These are phyloP conservation scores for Tetragonia tetragonoides DNA, from an alignment of 148 eudicot species.

Conservation along the genomic window DNA sequence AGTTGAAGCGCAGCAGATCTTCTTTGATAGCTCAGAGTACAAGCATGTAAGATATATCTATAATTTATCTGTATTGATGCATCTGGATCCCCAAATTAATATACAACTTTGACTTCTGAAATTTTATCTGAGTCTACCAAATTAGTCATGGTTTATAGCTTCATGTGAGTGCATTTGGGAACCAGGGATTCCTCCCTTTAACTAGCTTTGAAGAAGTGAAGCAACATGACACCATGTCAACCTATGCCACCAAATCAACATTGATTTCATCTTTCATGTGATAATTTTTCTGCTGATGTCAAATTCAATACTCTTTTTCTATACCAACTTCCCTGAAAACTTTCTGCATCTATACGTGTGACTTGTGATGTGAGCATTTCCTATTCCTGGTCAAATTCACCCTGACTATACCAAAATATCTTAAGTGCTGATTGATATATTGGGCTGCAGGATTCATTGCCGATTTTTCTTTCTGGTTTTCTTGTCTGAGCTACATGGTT, in stretches of 20 bases:
- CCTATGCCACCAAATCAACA: neutral
- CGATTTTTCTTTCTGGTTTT: neutral
- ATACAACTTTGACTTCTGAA: neutral
- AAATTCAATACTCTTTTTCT: neutral
- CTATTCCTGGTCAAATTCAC: neutral
- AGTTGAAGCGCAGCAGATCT: constrained; percentile 78
- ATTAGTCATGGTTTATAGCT: neutral
- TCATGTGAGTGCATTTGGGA: neutral
- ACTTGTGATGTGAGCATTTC: neutral
- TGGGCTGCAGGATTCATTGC: too few species aligned
- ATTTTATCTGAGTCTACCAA: neutral
- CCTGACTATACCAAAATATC: neutral
- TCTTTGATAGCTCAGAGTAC: constrained; percentile 69
- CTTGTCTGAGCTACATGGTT: neutral
- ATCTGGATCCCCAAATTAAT: neutral
- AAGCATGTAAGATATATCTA: constrained; percentile 44
- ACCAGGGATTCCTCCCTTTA: neutral
- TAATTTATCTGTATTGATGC: neutral
- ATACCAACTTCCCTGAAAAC: neutral
- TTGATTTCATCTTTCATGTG: neutral
- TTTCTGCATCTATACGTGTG: neutral
- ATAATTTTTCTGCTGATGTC: neutral
- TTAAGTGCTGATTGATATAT: neutral
- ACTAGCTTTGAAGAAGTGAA: neutral
- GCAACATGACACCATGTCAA: neutral